Evolutionary conservation across 345 rosid species (phyloP).

Genomic region (Moricandia moricandioides): DNA sequence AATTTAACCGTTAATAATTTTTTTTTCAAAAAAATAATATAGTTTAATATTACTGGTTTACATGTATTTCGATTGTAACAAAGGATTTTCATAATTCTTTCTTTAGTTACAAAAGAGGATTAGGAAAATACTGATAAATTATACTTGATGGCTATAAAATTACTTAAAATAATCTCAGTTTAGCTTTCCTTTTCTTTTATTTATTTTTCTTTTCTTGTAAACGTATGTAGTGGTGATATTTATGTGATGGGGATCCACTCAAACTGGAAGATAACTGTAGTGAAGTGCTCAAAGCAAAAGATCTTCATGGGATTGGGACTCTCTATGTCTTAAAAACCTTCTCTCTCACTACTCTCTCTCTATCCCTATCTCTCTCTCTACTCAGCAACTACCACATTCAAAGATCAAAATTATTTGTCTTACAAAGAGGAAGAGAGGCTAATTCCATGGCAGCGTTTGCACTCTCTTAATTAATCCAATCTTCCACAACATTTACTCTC

Average conservation of each 20-base stretch:
- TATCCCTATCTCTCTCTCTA: background rate
- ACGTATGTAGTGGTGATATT: constrained; percentile 24
- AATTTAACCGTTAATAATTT: no score
- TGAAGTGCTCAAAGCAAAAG: constrained; percentile 53
- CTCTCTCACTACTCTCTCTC: background rate
- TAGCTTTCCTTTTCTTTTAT: background rate
- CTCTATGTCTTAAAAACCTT: constrained; percentile 22
- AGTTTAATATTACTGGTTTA: background rate
- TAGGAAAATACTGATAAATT: background rate
- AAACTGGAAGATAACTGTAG: constrained; percentile 74
- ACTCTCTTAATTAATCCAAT: constrained; percentile 58
- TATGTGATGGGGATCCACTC: constrained; percentile 50
- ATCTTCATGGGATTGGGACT: constrained; percentile 36
- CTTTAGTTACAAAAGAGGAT: background rate
- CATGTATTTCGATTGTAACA: background rate
- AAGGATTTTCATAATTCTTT: background rate
- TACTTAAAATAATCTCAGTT: constrained; percentile 14
- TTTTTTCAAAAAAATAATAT: no score
- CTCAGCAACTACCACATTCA: constrained; percentile 17
- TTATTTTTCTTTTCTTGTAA: background rate
- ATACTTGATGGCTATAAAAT: no score
- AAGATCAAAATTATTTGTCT: constrained; percentile 29
- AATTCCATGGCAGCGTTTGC: constrained; percentile 68
- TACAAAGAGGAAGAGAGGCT: constrained; percentile 37
- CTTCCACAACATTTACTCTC: constrained; percentile 33